Conservation (phyloP, 345 rosid genomes). For the Microcos paniculata region DNA sequence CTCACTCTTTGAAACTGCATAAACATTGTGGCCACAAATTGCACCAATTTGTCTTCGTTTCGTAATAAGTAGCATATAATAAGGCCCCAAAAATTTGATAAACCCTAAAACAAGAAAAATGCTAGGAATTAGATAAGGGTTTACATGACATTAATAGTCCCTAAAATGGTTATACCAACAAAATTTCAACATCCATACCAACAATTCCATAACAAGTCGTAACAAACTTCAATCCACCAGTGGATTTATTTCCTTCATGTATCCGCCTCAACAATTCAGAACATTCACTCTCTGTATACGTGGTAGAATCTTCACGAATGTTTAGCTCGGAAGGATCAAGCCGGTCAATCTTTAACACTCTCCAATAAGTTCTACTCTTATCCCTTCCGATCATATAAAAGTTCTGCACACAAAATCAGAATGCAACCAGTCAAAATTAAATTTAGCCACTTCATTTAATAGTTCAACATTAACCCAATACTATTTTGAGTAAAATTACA, state of each 20-base stretch:
- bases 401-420: constrained; percentile 36
- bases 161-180: neutral
- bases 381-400: constrained; percentile 86
- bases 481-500: neutral
- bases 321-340: constrained; percentile 71
- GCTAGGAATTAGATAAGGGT: neutral
- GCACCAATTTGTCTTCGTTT: constrained; percentile 84
- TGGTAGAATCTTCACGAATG: constrained; percentile 77
- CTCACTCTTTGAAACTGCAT: constrained; percentile 76
- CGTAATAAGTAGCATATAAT: constrained; percentile 92
- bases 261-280: constrained; percentile 78
- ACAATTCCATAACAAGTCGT: constrained; percentile 89
- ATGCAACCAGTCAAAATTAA: constrained; percentile 6
- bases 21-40: constrained; percentile 82
- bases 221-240: constrained; percentile 88
- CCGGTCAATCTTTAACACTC: constrained; percentile 79
- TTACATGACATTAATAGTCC: neutral
- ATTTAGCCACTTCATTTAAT: constrained; percentile 4
- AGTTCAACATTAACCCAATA: constrained; percentile 1
- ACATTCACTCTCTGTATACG: constrained; percentile 66
- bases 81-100: constrained; percentile 92
- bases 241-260: constrained; percentile 86
- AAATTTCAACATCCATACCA: constrained; percentile 50
- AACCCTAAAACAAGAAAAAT: constrained; percentile 55
- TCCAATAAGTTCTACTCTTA: constrained; percentile 63